These are phyloP conservation scores for Acanthamoeba culbertsoni DNA, from an alignment of 208 protist genomes.

Conservation along the genomic window DNA sequence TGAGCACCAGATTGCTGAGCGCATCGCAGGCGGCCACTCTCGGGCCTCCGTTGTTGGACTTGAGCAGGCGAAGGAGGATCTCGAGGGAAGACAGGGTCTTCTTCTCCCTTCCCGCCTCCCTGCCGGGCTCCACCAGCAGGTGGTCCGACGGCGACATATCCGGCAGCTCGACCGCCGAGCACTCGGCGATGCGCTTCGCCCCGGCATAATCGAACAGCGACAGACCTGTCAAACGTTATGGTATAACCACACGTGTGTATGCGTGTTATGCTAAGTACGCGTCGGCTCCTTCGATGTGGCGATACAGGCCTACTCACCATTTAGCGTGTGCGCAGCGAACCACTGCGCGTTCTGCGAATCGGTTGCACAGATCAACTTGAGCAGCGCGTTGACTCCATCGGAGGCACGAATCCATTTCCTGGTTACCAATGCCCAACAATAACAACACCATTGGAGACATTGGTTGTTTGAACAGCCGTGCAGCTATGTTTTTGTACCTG, in stretches of 20 bases:
- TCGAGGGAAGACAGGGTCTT: not conserved
- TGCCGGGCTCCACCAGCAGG: not conserved
- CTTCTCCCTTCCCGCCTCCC: not conserved
- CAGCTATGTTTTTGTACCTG: not conserved
- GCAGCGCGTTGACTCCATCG: not conserved
- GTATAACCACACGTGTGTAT: not conserved
- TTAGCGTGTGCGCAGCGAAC: conserved; percentile 21
- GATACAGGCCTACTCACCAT: not conserved
- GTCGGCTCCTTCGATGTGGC: no score
- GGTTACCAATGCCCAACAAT: no score
- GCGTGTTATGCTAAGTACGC: no score
- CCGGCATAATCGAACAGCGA: not conserved
- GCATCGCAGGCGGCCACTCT: conserved; percentile 17
- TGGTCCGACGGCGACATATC: not conserved
- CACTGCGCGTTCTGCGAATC: conserved; percentile 37
- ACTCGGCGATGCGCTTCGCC: conserved; percentile 3
- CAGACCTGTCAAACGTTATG: not conserved
- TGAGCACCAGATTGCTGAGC: not conserved
- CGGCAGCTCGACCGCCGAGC: not conserved
- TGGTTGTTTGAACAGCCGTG: no score
- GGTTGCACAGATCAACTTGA: not conserved
- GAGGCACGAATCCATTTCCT: conserved; percentile 7
- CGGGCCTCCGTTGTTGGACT: conserved; percentile 10
- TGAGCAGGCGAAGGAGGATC: conserved; percentile 3
- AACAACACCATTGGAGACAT: no score